Evolutionary conservation across 495 filamentous ascomycete genomes (phyloP), one percentile per base, ranked within the genome.

Genomic region (Aspergillus wentii): DNA sequence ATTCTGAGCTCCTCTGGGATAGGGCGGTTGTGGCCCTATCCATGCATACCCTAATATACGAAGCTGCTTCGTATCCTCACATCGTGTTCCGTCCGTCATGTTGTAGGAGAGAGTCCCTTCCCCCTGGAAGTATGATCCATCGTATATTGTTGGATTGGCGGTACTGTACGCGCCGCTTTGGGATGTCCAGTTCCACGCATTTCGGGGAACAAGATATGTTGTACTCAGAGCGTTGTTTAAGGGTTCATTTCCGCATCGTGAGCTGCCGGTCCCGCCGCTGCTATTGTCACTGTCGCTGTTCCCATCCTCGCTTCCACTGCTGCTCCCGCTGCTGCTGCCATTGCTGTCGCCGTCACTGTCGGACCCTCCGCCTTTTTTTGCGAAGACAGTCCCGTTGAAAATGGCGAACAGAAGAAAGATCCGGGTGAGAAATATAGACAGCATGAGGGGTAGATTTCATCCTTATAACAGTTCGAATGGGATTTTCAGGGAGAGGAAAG

Each of bases 91-190:
- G n/a, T 3, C n/a, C 19, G 20, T 25, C 26, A 30, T 30, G 8
- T 38, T 21, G 9, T 38, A 38, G 16, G 25, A 30, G 11, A 38
- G 17, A 30, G 5, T 19, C 17, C 3, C 36, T 30, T 38, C 36
- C 8, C 36, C 36, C 2, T 20, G 25, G 26, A 38, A 38, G 36
- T 20, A 38, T 30, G 36, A 38, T 4, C 36, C 36, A 10, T 38
- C 36, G 25, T 38, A 38, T 38, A 30, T 30, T 2, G 16, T 31
- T 30, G 36, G 27, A n/a, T 11, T 38, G 3, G 8, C 10, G 16
- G 26, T 14, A 1, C 26, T 11, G 16, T 8, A 20, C 1, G 26
- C 36, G 11, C 36, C 27, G 27, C 17, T 18, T 20, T 30, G 25
- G 1, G 36, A 38, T 10, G 36, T 38, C 36, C 36, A 38, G 26